phyloP scores from a whole-genome alignment of 768 basidiomycete species.

The Boletus sp. region DNA sequence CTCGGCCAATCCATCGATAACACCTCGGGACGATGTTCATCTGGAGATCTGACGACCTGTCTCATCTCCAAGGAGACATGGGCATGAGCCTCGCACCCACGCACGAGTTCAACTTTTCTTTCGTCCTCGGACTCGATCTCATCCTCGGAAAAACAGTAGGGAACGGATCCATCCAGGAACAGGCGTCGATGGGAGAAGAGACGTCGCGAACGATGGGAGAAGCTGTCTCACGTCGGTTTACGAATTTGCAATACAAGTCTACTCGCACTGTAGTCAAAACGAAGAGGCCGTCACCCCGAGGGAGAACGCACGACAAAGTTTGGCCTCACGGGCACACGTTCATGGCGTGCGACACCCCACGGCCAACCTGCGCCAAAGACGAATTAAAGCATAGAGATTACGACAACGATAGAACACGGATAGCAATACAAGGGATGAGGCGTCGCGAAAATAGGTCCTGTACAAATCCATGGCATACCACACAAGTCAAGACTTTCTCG shows the following conservation, averaged over 20 bases:
- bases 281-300: background rate
- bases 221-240: background rate
- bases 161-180: too few relatives aligned
- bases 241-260: too few relatives aligned
- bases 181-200: too few relatives aligned
- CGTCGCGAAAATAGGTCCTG: slow-evolving; percentile 5
- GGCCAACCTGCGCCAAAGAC: background rate
- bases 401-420: slow-evolving; percentile 8
- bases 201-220: background rate
- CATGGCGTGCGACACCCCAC: background rate
- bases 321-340: background rate
- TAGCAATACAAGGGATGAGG: slow-evolving; percentile 15
- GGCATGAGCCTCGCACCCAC: too few relatives aligned
- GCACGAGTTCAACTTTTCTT: too few relatives aligned
- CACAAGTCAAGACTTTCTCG: slow-evolving; percentile 25
- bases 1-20: too few relatives aligned
- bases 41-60: too few relatives aligned
- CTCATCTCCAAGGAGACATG: background rate
- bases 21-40: too few relatives aligned
- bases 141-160: background rate
- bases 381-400: slow-evolving; percentile 8
- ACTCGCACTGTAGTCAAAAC: too few relatives aligned
- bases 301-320: background rate
- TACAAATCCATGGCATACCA: slow-evolving; percentile 1
- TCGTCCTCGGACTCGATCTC: background rate